Conservation (phyloP, 306 rosid genomes). For the Herpetospermum pedunculosum region DNA sequence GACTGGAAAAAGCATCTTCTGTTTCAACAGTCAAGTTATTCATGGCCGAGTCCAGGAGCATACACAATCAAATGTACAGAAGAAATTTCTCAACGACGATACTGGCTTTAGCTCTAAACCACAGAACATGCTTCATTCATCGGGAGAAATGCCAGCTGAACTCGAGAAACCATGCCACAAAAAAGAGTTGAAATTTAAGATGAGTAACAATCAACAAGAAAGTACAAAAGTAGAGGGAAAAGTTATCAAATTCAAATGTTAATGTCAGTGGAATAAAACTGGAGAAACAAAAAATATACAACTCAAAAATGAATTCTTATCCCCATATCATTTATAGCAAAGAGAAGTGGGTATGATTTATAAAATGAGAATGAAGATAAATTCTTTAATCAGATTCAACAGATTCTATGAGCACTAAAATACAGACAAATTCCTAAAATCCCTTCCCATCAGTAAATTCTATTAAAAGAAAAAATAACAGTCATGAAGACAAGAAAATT, state of each 20-base stretch:
- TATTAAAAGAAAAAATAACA: neutral
- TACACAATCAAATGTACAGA: neutral
- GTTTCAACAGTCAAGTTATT: slow-evolving; percentile 64
- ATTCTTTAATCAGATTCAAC: neutral
- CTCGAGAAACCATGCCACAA: neutral
- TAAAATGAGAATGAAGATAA: neutral
- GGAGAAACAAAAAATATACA: neutral
- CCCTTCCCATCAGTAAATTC: neutral
- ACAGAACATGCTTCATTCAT: slow-evolving; percentile 6
- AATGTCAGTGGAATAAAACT: neutral
- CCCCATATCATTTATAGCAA: neutral
- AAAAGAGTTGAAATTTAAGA: neutral
- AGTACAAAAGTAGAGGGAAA: neutral
- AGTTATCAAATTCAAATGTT: neutral
- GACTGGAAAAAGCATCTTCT: slow-evolving; percentile 61
- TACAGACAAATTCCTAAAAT: neutral
- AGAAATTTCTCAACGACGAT: neutral
- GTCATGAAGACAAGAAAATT: neutral
- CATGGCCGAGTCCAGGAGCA: slow-evolving; percentile 29
- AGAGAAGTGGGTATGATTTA: neutral
- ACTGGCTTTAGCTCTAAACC: neutral
- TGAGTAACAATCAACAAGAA: neutral
- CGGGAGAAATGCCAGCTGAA: neutral
- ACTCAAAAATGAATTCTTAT: neutral
- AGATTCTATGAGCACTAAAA: neutral